phyloP scores from a whole-genome alignment of 1,284 basidiomycete genomes.

The Peniophora sp. region DNA sequence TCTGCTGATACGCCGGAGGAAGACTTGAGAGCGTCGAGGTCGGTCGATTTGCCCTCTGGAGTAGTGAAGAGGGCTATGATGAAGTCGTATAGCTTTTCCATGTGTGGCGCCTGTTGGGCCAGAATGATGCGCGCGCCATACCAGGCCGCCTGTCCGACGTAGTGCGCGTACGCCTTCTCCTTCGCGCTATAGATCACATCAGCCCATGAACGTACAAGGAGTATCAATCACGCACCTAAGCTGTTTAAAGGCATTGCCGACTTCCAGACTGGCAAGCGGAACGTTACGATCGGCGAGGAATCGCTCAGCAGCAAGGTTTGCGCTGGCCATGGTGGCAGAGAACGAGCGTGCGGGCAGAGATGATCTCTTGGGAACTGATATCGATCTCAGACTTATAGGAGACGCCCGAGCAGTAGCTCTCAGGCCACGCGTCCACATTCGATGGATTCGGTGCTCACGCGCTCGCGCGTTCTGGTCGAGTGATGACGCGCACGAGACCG shows the following conservation, averaged over 20 bases:
- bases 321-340: slow-evolving; percentile 20
- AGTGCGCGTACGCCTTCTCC: slow-evolving; percentile 75
- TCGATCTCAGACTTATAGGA: too few relatives aligned
- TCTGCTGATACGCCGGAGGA: slow-evolving; percentile 43
- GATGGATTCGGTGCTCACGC: too few relatives aligned
- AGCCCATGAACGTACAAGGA: background rate
- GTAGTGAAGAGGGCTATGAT: slow-evolving; percentile 58
- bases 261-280: slow-evolving; percentile 62
- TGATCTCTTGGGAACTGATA: too few relatives aligned
- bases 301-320: slow-evolving; percentile 38
- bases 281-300: slow-evolving; percentile 64
- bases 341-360: too few relatives aligned
- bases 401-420: too few relatives aligned
- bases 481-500: too few relatives aligned
- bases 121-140: slow-evolving; percentile 77
- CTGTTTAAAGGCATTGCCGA: slow-evolving; percentile 57
- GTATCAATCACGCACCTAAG: slow-evolving; percentile 39
- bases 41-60: slow-evolving; percentile 45
- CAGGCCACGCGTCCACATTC: too few relatives aligned
- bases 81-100: slow-evolving; percentile 56
- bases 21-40: slow-evolving; percentile 45
- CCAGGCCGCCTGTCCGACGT: slow-evolving; percentile 64
- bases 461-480: too few relatives aligned
- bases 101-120: slow-evolving; percentile 70
- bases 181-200: slow-evolving; percentile 34